A percentile compares a stretch with the other conserved stretches of the same genome.
Conservation (phyloP, 139 green algal genomes). For the Prasinococcaceae sp. region DNA sequence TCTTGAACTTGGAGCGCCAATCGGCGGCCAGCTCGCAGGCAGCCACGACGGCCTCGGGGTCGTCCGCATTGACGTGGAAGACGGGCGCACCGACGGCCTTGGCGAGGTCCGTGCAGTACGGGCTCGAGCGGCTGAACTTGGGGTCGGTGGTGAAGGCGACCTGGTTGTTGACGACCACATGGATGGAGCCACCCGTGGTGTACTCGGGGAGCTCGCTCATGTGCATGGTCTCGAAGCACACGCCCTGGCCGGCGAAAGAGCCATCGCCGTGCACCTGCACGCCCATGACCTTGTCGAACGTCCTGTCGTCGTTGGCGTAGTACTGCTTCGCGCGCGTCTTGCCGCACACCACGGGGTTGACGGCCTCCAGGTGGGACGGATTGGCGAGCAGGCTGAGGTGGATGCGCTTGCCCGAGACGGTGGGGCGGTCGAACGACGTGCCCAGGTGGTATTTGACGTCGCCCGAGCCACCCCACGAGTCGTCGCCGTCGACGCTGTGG, state of each 20-base stretch:
- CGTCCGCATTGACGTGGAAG: conserved; percentile 97
- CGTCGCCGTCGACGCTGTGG: conserved; percentile 25
- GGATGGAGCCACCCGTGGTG: conserved; percentile 78
- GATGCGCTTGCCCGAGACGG: conserved; percentile 62
- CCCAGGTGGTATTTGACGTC: conserved; percentile 99
- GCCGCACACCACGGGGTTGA: conserved; percentile 81
- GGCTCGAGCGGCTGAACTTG: conserved; percentile 34
- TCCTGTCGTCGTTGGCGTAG: conserved; percentile 45
- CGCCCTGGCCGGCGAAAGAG: conserved; percentile 84
- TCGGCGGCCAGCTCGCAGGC: conserved; percentile 82
- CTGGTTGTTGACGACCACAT: conserved; percentile 95
- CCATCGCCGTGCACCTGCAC: conserved; percentile 94
- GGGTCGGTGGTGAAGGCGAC: conserved; percentile 97
- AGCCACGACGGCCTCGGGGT: conserved; percentile 80
- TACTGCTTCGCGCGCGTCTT: conserved; percentile 93
- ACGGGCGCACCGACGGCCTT: conserved; percentile 85
- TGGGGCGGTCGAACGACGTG: conserved; percentile 86
- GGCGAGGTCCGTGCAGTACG: conserved; percentile 92
- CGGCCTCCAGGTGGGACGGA: conserved; percentile 86
- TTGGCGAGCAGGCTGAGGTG: conserved; percentile 91
- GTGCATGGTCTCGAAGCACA: conserved; percentile 95
- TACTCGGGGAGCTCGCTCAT: conserved; percentile 89
- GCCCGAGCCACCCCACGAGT: conserved; percentile 27
- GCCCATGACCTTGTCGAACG: conserved; percentile 49
- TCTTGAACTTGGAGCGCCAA: conserved; percentile 77